Conservation (phyloP, 345 rosid genomes). For the Dipteronia dyeriana region DNA sequence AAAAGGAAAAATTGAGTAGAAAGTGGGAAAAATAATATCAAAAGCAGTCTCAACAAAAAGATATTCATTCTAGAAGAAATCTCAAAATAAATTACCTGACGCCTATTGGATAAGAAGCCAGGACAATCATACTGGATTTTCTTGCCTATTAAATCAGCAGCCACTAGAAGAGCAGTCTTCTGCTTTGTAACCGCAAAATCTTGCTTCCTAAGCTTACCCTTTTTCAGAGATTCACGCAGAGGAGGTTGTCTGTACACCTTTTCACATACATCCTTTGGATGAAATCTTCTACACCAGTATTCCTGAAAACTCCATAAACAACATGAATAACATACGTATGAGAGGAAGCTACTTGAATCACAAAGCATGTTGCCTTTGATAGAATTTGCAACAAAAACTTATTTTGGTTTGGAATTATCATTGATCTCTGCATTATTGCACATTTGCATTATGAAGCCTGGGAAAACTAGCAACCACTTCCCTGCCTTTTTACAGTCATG, state of each 20-base stretch:
- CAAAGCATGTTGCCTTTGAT: slow-evolving; percentile 1
- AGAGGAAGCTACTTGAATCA: slow-evolving; percentile 6
- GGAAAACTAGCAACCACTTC: neutral
- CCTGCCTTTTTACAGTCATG: neutral
- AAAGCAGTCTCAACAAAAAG: neutral
- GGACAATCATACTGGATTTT: slow-evolving; percentile 83
- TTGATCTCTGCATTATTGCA: neutral
- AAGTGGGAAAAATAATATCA: neutral
- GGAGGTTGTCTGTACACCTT: slow-evolving; percentile 96
- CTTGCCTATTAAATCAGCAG: slow-evolving; percentile 88
- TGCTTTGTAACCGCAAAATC: slow-evolving; percentile 79
- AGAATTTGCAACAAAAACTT: neutral
- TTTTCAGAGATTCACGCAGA: slow-evolving; percentile 77
- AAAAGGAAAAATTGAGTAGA: slow-evolving; percentile 4
- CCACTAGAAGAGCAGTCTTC: slow-evolving; percentile 67
- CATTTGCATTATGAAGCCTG: neutral
- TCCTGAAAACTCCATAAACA: slow-evolving; percentile 55
- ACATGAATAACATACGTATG: neutral
- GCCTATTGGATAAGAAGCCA: slow-evolving; percentile 85
- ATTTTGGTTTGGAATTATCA: slow-evolving; percentile 1
- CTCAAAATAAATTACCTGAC: slow-evolving; percentile 62
- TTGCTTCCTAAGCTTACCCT: slow-evolving; percentile 85
- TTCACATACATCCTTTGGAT: slow-evolving; percentile 93
- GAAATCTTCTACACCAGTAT: slow-evolving; percentile 97
- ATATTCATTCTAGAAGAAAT: slow-evolving; percentile 2